A percentile compares a stretch with the other conserved stretches of the same genome.
Evolutionary conservation across 1,284 basidiomycete genomes (phyloP).

Genomic region (Mycena sp.): DNA sequence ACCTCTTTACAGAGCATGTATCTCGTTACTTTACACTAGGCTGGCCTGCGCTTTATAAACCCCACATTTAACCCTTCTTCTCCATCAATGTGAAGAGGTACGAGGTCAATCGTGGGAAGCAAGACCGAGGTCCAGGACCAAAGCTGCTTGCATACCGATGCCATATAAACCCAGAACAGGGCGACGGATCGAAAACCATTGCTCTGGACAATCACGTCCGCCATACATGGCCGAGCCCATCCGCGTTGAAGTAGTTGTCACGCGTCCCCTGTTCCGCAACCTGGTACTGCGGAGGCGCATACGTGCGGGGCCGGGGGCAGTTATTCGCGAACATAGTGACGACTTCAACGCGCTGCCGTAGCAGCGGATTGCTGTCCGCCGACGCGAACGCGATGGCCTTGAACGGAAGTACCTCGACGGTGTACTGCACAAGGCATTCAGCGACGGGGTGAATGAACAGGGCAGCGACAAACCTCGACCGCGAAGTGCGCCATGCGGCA

Average conservation of each 20-base stretch:
- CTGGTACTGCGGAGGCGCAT: slow-evolving; percentile 26
- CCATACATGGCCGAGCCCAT: slow-evolving; percentile 23
- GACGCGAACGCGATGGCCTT: slow-evolving; percentile 44
- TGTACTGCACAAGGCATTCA: slow-evolving; percentile 44
- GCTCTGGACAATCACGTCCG: slow-evolving; percentile 14
- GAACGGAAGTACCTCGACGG: slow-evolving; percentile 54
- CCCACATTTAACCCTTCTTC: background rate
- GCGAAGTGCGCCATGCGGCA: slow-evolving; percentile 58
- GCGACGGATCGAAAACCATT: background rate
- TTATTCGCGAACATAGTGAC: slow-evolving; percentile 26
- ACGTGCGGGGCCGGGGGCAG: slow-evolving; percentile 18
- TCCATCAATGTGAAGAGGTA: too few species aligned
- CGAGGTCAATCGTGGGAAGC: too few species aligned
- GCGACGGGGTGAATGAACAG: background rate
- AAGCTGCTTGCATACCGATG: background rate
- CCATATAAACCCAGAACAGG: background rate
- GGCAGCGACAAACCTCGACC: slow-evolving; percentile 49
- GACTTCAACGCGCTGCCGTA: slow-evolving; percentile 22
- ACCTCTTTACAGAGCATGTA: background rate
- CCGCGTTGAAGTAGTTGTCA: slow-evolving; percentile 26
- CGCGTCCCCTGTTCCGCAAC: slow-evolving; percentile 14
- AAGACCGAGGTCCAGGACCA: too few species aligned
- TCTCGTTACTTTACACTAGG: background rate
- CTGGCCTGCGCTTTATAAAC: background rate
- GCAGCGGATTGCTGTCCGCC: slow-evolving; percentile 3